Evolutionary conservation across 306 rosid genomes (phyloP).

Genomic region (Leucaena leucocephala): DNA sequence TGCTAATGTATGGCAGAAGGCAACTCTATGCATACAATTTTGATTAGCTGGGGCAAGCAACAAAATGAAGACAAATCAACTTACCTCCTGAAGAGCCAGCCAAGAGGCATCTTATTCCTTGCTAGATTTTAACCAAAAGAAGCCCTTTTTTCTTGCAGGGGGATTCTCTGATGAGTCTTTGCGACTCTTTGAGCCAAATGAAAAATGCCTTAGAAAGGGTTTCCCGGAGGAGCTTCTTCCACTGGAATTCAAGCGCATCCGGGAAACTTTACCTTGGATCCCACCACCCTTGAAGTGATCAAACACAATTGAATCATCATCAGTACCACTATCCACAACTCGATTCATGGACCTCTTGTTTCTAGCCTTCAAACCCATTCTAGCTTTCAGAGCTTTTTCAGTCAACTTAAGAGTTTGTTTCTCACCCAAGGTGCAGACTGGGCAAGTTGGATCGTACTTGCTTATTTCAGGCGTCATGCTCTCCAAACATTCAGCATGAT

Average conservation of each 20-base stretch:
- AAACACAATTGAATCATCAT: conserved; percentile 53
- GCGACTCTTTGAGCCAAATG: conserved; percentile 81
- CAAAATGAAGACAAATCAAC: conserved; percentile 32
- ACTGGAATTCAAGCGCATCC: conserved; percentile 67
- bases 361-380: conserved; percentile 69
- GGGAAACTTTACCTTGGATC: conserved; percentile 54
- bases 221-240: conserved; percentile 60
- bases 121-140: conserved; percentile 89
- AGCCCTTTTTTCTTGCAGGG: conserved; percentile 73
- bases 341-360: conserved; percentile 63
- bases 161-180: conserved; percentile 55
- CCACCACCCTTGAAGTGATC: conserved; percentile 55
- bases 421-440: conserved; percentile 83
- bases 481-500: conserved; percentile 96
- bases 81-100: conserved; percentile 60
- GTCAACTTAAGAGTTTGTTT: conserved; percentile 65
- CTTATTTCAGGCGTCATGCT: conserved; percentile 68
- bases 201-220: conserved; percentile 84
- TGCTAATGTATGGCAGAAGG: conserved; percentile 26
- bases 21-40: conserved; percentile 23
- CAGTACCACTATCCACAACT: conserved; percentile 62
- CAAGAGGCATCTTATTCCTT: conserved; percentile 49
- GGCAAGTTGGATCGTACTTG: conserved; percentile 90
- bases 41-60: conserved; percentile 32
- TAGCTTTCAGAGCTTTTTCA: conserved; percentile 76